Base-by-base conservation (phyloP, 1,139 yeast genomes). In the Hyphopichia wangnamkhiaoensis region DNA sequence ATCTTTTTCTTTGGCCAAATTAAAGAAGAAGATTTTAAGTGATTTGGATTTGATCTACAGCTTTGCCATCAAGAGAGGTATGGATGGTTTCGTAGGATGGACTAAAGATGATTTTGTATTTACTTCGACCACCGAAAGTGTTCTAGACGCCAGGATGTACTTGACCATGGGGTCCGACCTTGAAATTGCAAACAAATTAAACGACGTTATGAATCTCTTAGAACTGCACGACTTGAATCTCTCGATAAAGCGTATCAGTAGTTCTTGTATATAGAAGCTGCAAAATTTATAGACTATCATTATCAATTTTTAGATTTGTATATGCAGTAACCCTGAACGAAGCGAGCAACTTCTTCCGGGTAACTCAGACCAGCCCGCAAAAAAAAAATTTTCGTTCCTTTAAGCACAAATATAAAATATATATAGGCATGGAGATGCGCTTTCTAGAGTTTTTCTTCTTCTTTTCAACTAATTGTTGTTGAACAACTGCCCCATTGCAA, bases 31-130 rank as follows among this genome's bases (percentile, higher is more conserved):
- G 15, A 43, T 36, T n/a, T 18, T 25, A 4, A 27, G 35, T 27
- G 46, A 48, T 23, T 39, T 46, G 14, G 37, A 35, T 12, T 34
- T 40, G 13, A 37, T 48, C 3, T 16, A 33, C 5, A 31, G 36
- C 8, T 33, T 43, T 8, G 37, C 44, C 6, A 23, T 36, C 3
- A 20, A 17, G 20, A 39, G 34, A 16, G 46, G 47, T 1, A 15
- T 20, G 2, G 58, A 53, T 35, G 51, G 51, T 1, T 37, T 41
- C 20, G 39, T 50, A 15, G 59, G 58, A n/a, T 57, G 62, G 62
- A 42, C 54, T 3, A 46, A 50, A 37, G 51, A 53, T 21, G 48
- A 44, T 15, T 44, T 41, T 19, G 31, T 41, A n/a, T 49, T 38
- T 35, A 42, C 42, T 10, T 35, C 44, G 14, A 28, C 43, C 30